Conservation (phyloP, 768 basidiomycete species). For the Coprinopsis cinerea region DNA sequence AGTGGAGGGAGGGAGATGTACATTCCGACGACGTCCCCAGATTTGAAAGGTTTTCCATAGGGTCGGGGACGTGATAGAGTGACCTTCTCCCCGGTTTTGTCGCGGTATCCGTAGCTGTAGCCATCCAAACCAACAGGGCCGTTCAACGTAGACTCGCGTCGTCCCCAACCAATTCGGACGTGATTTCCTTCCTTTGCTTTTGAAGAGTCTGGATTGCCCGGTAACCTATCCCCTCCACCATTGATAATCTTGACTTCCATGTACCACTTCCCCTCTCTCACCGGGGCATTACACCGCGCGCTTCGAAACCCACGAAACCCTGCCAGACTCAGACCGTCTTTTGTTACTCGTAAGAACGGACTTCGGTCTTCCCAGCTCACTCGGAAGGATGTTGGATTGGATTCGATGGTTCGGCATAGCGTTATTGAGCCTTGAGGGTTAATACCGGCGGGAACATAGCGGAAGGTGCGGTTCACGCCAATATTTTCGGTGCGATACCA, state of each 20-base stretch:
- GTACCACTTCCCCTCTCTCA: conserved; percentile 90
- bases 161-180: conserved; percentile 86
- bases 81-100: conserved; percentile 90
- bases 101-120: conserved; percentile 87
- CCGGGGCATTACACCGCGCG: conserved; percentile 82
- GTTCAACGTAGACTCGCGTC: conserved; percentile 90
- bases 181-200: conserved; percentile 60
- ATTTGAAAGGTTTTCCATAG: conserved; percentile 67
- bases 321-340: conserved; percentile 67
- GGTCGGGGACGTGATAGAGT: conserved; percentile 74
- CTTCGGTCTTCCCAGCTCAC: conserved; percentile 92
- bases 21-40: conserved; percentile 91
- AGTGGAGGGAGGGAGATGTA: conserved; percentile 82
- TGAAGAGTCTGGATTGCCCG: conserved; percentile 33
- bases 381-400: conserved; percentile 59
- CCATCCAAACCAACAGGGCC: conserved; percentile 91
- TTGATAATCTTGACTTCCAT: conserved; percentile 81
- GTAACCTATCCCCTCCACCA: conserved; percentile 57
- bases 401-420: conserved; percentile 79
- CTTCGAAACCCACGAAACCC: conserved; percentile 90
- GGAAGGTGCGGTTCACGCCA: conserved; percentile 70
- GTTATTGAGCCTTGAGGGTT: conserved; percentile 48
- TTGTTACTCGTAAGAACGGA: conserved; percentile 70
- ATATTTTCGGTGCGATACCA: conserved; percentile 67
- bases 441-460: conserved; percentile 77